These are phyloP conservation scores for Aspergillus aculeatus DNA, from an alignment of 2,329 filamentous ascomycete genomes.

Conservation along the genomic window DNA sequence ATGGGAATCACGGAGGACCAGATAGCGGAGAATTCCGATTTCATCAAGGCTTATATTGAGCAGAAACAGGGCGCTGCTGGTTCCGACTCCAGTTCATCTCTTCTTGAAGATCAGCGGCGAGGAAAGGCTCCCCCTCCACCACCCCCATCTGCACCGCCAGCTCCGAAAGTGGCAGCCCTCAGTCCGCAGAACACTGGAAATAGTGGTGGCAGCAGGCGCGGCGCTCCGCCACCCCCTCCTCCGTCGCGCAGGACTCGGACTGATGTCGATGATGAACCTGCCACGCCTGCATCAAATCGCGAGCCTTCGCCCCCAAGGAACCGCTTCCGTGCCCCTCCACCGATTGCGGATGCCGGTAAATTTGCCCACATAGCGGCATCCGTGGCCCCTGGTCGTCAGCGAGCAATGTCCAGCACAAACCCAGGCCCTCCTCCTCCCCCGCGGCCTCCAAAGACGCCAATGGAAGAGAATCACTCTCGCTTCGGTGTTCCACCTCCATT, in stretches of 20 bases:
- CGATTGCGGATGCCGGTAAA: slow-evolving; percentile 85
- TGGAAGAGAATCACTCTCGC: slow-evolving; percentile 64
- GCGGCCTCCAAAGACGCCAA: slow-evolving; percentile 66
- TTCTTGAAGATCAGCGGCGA: slow-evolving; percentile 50
- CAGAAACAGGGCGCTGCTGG: slow-evolving; percentile 53
- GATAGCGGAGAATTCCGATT: slow-evolving; percentile 65
- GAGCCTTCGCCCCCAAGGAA: slow-evolving; percentile 70
- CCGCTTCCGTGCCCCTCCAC: slow-evolving; percentile 80
- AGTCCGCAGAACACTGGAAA: slow-evolving; percentile 63
- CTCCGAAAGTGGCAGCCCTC: slow-evolving; percentile 45
- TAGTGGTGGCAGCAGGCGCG: slow-evolving; percentile 52
- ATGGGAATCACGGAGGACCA: slow-evolving; percentile 70
- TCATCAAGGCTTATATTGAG: slow-evolving; percentile 67
- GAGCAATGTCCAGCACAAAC: slow-evolving; percentile 50
- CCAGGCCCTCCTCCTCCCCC: slow-evolving; percentile 67
- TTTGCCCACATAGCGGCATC: slow-evolving; percentile 61
- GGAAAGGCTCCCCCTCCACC: slow-evolving; percentile 61
- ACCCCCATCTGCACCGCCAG: slow-evolving; percentile 53
- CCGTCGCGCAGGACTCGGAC: slow-evolving; percentile 48
- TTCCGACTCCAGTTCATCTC: slow-evolving; percentile 36
- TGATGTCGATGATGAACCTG: slow-evolving; percentile 55
- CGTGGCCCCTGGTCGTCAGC: slow-evolving; percentile 47
- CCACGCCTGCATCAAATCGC: slow-evolving; percentile 57
- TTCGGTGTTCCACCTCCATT: slow-evolving; percentile 83
- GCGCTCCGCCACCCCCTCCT: slow-evolving; percentile 61